These are phyloP conservation scores for Leccinum rimulosum DNA, from an alignment of 768 basidiomycete species.

Conservation along the genomic window DNA sequence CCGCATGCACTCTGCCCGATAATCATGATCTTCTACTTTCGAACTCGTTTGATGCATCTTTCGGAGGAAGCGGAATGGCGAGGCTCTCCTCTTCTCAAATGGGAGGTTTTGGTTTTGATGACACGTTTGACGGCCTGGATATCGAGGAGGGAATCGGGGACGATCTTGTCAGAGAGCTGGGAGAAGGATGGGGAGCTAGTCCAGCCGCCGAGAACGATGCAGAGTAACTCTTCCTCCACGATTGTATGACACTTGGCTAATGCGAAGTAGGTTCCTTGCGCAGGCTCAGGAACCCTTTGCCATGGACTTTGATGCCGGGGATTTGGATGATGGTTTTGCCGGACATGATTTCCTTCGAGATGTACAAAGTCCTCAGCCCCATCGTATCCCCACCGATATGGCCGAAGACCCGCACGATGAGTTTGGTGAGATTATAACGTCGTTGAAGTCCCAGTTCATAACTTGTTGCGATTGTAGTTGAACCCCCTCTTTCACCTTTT, in stretches of 20 bases:
- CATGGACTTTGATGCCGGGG: slow-evolving; percentile 15
- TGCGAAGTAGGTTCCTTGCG: slow-evolving; percentile 8
- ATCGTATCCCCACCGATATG: neutral
- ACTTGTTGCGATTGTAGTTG: slow-evolving; percentile 6
- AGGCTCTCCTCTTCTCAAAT: slow-evolving; percentile 55
- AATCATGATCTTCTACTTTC: slow-evolving; percentile 66
- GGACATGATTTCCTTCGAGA: slow-evolving; percentile 1
- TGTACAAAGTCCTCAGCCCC: neutral
- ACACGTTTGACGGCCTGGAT: slow-evolving; percentile 57
- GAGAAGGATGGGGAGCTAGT: slow-evolving; percentile 59
- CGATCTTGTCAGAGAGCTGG: slow-evolving; percentile 72
- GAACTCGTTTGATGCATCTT: slow-evolving; percentile 63
- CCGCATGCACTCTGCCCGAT: slow-evolving; percentile 66
- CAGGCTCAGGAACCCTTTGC: slow-evolving; percentile 20
- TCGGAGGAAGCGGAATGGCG: slow-evolving; percentile 37
- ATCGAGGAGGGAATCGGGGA: slow-evolving; percentile 63
- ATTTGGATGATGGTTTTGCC: slow-evolving; percentile 27
- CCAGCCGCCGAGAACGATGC: slow-evolving; percentile 5
- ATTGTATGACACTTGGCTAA: slow-evolving; percentile 10
- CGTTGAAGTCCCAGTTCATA: neutral
- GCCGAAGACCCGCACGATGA: neutral
- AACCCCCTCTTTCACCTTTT: slow-evolving; percentile 1
- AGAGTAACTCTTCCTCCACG: slow-evolving; percentile 12
- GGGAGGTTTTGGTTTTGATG: slow-evolving; percentile 48
- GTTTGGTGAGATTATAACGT: slow-evolving; percentile 9